A percentile compares a stretch with the other conserved stretches of the same genome.
These are phyloP conservation scores for Nematocida sp. DNA, from an alignment of 371 early-diverging fungal genomes.

Conservation along the genomic window DNA sequence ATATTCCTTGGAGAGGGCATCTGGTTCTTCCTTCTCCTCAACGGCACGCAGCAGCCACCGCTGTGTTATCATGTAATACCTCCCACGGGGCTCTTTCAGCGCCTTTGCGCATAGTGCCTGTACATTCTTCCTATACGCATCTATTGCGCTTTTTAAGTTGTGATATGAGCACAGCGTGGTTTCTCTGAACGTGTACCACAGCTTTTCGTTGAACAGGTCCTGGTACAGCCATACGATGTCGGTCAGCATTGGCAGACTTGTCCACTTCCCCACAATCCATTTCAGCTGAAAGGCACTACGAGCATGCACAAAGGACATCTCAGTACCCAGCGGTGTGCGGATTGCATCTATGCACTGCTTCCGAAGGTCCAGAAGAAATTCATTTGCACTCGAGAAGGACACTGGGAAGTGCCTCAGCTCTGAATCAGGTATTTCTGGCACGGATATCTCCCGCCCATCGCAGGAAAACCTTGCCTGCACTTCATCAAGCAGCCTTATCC, in stretches of 20 bases:
- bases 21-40: neutral
- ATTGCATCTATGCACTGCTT: neutral
- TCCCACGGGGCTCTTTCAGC: neutral
- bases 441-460: no score
- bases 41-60: neutral
- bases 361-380: conserved; percentile 20
- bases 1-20: conserved; percentile 5
- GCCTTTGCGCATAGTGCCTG: neutral
- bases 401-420: neutral
- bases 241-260: neutral
- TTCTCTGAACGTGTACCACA: conserved; percentile 7
- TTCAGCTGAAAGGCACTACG: conserved; percentile 6
- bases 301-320: neutral
- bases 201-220: conserved; percentile 11
- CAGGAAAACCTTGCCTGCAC: conserved; percentile 2
- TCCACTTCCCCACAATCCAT: conserved; percentile 22
- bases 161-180: neutral
- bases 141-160: neutral
- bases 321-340: neutral
- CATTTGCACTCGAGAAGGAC: neutral
- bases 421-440: neutral
- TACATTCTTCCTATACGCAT: neutral
- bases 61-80: neutral
- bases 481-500: neutral
- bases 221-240: conserved; percentile 26